Base-by-base conservation (phyloP, 2,329 filamentous ascomycete species). In the Diatrype stigma region DNA sequence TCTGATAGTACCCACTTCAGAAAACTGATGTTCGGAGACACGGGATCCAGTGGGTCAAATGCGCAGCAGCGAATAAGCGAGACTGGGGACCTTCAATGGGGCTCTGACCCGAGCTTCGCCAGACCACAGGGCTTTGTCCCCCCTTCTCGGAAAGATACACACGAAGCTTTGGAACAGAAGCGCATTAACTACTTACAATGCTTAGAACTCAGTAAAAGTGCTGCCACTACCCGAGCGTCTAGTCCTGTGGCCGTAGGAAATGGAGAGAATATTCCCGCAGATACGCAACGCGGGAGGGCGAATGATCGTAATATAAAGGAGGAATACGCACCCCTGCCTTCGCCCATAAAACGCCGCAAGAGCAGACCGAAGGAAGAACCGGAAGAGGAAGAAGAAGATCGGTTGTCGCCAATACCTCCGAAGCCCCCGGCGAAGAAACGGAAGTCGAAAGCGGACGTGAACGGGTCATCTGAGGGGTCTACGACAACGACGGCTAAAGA, bases 31-130 rank as follows among this genome's bases (percentile, higher is more conserved):
- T 73, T 70, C 54, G 69, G 67, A 11, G 56, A 42, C 61, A 8
- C 55, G 30, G 51, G 55, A 60, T 8, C 53, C 34, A 51, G 56
- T 40, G 48, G 55, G 45, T 32, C 56, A 30, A 51, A 50, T 40
- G 54, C 32, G 42, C 26, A 30, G 26, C 59, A 59, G 46, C 48
- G 55, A 67, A 53, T 67, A 67, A 52, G 67, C 67, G 61, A 68
- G 67, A 34, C 69, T 63, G 48, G 64, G 67, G 51, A 79, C 48
- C 73, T 87, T 42, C 79, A 81, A 54, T 89, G 83, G 80, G 86
- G 86, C 10, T 86, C 86, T 1, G 86, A 90, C 65, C 66, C 76
- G n/a, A 81, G 74, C 51, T 90, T 90, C 63, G 76, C 72, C 54
- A 67, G 70, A 21, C 65, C 75, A 6, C 79, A 81, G 58, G 77